Evolutionary conservation across 1,284 basidiomycete species (phyloP).

Genomic region (Ustilago shanxiensis): DNA sequence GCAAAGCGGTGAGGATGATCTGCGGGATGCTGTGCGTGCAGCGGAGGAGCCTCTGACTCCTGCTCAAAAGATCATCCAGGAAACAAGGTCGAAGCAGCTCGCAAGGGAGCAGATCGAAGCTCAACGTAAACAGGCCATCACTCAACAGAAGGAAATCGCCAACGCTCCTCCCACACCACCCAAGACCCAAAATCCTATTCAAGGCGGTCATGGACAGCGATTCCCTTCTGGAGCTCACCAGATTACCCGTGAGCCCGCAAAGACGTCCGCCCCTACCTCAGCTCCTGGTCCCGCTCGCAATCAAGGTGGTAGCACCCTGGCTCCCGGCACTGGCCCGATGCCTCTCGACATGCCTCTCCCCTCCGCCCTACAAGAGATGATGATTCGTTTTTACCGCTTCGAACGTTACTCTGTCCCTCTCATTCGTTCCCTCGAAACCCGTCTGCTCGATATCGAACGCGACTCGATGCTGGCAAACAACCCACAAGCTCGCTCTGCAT

Average conservation of each 20-base stretch:
- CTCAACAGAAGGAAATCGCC: constrained; percentile 14
- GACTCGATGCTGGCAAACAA: constrained; percentile 63
- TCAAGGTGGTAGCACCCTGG: constrained; percentile 26
- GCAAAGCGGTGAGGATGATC: neutral
- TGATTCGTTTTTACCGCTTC: constrained; percentile 69
- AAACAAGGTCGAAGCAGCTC: constrained; percentile 57
- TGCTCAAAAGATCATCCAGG: constrained; percentile 62
- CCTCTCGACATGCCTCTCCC: constrained; percentile 54
- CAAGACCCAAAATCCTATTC: constrained; percentile 7
- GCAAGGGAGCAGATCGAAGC: constrained; percentile 48
- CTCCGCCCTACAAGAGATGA: constrained; percentile 66
- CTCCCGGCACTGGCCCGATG: constrained; percentile 56
- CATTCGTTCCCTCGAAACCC: constrained; percentile 64
- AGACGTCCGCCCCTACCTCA: neutral
- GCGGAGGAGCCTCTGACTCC: constrained; percentile 51
- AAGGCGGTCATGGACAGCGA: constrained; percentile 16
- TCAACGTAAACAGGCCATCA: constrained; percentile 22
- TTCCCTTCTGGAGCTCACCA: constrained; percentile 47
- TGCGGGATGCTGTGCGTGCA: neutral
- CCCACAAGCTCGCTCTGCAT: constrained; percentile 22
- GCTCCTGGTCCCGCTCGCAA: neutral
- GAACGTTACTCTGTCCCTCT: constrained; percentile 68
- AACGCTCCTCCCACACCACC: constrained; percentile 33
- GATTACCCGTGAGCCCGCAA: constrained; percentile 29
- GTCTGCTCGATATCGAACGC: constrained; percentile 65